phyloP scores from a whole-genome alignment of 2,329 filamentous ascomycete species.

The Trichoderma breve region DNA sequence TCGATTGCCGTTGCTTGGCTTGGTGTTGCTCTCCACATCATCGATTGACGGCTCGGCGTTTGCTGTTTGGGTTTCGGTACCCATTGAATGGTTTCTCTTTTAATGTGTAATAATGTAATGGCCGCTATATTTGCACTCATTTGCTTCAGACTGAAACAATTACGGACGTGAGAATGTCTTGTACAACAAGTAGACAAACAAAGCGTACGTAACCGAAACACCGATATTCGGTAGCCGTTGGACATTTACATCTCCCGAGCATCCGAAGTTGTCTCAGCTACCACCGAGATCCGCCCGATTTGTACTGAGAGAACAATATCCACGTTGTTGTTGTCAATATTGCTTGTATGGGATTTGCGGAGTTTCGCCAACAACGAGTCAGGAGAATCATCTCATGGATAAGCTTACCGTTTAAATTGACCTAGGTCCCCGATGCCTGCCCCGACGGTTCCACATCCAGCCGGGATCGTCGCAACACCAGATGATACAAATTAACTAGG shows the following conservation, averaged over 20 bases:
- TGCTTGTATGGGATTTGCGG: background rate
- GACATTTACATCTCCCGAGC: background rate
- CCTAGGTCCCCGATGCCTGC: background rate
- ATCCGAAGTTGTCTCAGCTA: background rate
- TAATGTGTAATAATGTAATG: fast-evolving
- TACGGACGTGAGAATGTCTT: background rate
- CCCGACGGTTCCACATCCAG: background rate
- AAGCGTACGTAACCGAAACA: background rate
- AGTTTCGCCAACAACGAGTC: background rate
- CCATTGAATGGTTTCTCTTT: too few relatives aligned
- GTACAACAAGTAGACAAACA: background rate
- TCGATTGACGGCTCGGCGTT: background rate
- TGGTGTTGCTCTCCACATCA: background rate
- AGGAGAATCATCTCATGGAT: background rate
- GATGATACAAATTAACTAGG: background rate
- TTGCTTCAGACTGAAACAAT: background rate
- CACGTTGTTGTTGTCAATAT: background rate
- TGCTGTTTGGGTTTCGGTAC: background rate
- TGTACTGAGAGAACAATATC: background rate
- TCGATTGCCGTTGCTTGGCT: background rate
- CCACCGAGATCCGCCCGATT: background rate
- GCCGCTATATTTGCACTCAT: background rate
- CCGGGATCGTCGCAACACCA: background rate
- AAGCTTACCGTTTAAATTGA: background rate
- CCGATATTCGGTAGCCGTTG: background rate